Conservation (phyloP, 768 basidiomycete genomes). For the Lactarius indigo region DNA sequence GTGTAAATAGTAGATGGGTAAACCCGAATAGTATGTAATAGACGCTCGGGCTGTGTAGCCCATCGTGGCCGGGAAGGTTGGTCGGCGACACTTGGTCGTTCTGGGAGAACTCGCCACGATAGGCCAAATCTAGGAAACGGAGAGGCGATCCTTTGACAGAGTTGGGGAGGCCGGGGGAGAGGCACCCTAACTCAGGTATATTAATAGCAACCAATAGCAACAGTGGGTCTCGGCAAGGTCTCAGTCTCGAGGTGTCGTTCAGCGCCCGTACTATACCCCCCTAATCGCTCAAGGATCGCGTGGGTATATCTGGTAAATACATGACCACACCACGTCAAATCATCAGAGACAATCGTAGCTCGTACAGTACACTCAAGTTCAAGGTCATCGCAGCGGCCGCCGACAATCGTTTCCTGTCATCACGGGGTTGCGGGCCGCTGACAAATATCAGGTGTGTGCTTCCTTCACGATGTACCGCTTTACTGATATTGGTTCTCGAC, state of each 20-base stretch:
- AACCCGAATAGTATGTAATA: too few relatives aligned
- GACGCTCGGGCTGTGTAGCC: too few relatives aligned
- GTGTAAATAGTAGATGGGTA: too few relatives aligned
- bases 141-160: background rate
- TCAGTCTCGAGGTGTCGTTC: background rate
- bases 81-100: too few relatives aligned
- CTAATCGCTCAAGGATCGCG: background rate
- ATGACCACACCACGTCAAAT: background rate
- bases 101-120: too few relatives aligned
- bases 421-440: background rate
- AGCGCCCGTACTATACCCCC: background rate
- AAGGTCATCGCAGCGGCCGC: background rate
- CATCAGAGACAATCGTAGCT: background rate
- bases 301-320: constrained; percentile 8
- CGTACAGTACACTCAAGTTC: too few relatives aligned
- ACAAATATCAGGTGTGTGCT: constrained; percentile 6
- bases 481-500: constrained; percentile 32
- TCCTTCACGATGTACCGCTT: constrained; percentile 29
- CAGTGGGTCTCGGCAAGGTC: background rate
- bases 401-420: background rate
- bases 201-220: background rate
- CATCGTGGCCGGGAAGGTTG: too few relatives aligned
- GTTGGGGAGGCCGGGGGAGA: background rate
- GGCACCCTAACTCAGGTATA: too few relatives aligned
- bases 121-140: background rate